A percentile compares a stretch with the other conserved stretches of the same genome.
phyloP scores from a whole-genome alignment of 2,329 filamentous ascomycete genomes.

The Leptosphaerulina australis region DNA sequence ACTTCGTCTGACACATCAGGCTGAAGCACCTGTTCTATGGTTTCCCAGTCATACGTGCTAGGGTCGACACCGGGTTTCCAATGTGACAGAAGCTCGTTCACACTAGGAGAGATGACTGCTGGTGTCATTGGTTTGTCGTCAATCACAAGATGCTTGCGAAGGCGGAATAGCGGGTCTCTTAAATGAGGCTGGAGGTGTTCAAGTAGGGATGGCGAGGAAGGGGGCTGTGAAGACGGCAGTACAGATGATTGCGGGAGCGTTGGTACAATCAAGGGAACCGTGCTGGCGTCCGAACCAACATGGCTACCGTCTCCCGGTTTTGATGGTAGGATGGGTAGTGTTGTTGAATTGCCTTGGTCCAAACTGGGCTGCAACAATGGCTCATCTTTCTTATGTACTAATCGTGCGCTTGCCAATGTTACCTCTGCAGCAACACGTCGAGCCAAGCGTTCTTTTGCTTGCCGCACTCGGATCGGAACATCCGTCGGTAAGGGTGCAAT shows the following conservation, averaged over 20 bases:
- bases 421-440: slow-evolving; percentile 47
- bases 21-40: slow-evolving; percentile 36
- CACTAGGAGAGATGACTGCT: slow-evolving; percentile 36
- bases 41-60: slow-evolving; percentile 50
- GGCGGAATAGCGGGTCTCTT: slow-evolving; percentile 34
- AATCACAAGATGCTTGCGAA: slow-evolving; percentile 48
- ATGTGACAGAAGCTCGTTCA: slow-evolving; percentile 50
- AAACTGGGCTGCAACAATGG: slow-evolving; percentile 14
- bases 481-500: slow-evolving; percentile 37
- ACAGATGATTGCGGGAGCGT: slow-evolving; percentile 24
- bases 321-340: slow-evolving; percentile 31
- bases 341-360: slow-evolving; percentile 20
- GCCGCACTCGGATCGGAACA: slow-evolving; percentile 34
- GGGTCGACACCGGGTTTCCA: slow-evolving; percentile 51
- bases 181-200: background rate
- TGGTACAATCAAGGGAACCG: slow-evolving; percentile 20
- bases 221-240: slow-evolving; percentile 22
- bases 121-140: slow-evolving; percentile 22
- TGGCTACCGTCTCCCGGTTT: slow-evolving; percentile 12
- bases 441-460: slow-evolving; percentile 41
- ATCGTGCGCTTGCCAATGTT: slow-evolving; percentile 42
- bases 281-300: background rate
- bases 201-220: slow-evolving; percentile 14
- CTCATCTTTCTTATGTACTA: slow-evolving; percentile 18
- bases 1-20: slow-evolving; percentile 41